Percentiles rank a stretch among this genome's conserved stretches.
Evolutionary conservation across 176 grass and related monocot genomes (phyloP).

Genomic region (Guadua angustifolia): DNA sequence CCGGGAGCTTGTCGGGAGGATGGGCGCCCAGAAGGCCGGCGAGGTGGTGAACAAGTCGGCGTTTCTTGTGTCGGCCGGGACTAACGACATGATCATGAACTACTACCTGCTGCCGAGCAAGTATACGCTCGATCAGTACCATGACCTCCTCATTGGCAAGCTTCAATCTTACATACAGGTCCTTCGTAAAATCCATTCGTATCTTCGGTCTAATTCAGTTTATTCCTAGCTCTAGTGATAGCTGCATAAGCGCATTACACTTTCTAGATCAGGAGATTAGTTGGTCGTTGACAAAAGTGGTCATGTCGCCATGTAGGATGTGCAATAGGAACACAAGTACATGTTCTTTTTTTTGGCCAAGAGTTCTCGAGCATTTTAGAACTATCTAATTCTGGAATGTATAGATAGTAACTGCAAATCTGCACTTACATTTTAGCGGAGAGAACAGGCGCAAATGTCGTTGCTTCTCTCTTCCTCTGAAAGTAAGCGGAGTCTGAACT

Average conservation of each 20-base stretch:
- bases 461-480: neutral
- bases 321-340: neutral
- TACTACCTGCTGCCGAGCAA: conserved; percentile 45
- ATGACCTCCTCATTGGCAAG: conserved; percentile 45
- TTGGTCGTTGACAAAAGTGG: neutral
- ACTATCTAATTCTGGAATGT: neutral
- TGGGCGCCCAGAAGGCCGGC: conserved; percentile 38
- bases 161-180: conserved; percentile 42
- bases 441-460: neutral
- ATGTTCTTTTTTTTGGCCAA: neutral
- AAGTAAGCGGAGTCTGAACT: neutral
- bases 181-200: neutral
- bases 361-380: too few relatives aligned
- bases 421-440: conserved; percentile 4
- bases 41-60: conserved; percentile 48
- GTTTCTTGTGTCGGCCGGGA: conserved; percentile 44
- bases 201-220: neutral
- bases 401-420: neutral
- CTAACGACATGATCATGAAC: conserved; percentile 63
- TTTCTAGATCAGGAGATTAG: conserved; percentile 12
- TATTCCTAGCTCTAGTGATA: neutral
- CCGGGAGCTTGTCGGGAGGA: conserved; percentile 32
- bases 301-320: neutral
- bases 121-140: conserved; percentile 44
- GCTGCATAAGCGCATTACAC: neutral